Evolutionary conservation across 108 stramenopile genomes (phyloP).

Genomic region (Schizochytrium sp.): DNA sequence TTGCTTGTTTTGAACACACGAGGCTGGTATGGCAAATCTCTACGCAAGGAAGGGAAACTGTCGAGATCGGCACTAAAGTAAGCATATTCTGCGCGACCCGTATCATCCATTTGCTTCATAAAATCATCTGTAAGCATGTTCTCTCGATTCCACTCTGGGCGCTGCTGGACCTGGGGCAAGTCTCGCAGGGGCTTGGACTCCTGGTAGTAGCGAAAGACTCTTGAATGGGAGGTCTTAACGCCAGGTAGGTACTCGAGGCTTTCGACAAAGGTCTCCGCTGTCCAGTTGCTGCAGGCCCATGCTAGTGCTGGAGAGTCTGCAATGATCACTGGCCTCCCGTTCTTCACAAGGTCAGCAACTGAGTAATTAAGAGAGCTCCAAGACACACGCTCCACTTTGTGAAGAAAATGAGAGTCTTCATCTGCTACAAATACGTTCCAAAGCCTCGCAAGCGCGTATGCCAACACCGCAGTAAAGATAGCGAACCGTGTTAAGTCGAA

Average conservation of each 20-base stretch:
- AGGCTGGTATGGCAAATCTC: background rate
- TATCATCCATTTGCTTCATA: background rate
- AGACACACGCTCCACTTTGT: too few species aligned
- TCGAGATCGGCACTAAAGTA: constrained; percentile 58
- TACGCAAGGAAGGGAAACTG: constrained; percentile 10
- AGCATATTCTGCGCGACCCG: background rate
- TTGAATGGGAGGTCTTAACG: background rate
- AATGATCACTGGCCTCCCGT: background rate
- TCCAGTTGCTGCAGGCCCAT: constrained; percentile 21
- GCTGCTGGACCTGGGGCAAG: background rate
- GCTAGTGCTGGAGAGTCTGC: background rate
- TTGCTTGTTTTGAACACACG: background rate
- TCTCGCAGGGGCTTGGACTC: constrained; percentile 1
- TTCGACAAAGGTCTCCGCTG: background rate
- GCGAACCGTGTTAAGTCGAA: too few species aligned
- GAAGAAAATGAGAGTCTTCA: too few species aligned
- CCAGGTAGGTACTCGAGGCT: background rate
- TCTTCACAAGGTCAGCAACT: background rate
- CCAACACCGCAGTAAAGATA: too few species aligned
- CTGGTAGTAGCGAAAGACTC: constrained; percentile 24
- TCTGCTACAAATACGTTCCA: too few species aligned
- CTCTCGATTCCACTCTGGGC: background rate
- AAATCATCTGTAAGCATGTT: background rate
- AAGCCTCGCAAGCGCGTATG: too few species aligned
- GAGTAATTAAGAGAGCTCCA: background rate